These are phyloP conservation scores for Colletotrichum lupini DNA, from an alignment of 2,329 filamentous ascomycete species.

Conservation along the genomic window DNA sequence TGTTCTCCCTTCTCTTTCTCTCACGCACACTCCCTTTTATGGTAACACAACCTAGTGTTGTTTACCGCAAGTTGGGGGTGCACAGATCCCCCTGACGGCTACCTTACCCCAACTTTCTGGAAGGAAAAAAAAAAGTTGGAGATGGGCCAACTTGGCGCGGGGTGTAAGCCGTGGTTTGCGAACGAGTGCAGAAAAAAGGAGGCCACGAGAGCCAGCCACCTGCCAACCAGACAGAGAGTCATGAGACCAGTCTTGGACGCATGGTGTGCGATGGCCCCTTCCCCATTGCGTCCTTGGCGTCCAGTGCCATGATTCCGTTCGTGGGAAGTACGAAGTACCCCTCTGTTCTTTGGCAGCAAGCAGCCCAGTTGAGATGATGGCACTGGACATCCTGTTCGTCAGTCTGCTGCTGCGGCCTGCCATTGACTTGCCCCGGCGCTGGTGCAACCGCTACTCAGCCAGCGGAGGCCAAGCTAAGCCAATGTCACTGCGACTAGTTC, in stretches of 20 bases:
- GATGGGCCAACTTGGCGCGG: constrained; percentile 10
- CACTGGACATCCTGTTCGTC: not conserved
- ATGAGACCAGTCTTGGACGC: constrained; percentile 30
- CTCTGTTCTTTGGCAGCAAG: not conserved
- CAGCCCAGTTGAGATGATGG: not conserved
- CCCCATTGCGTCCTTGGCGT: constrained; percentile 10
- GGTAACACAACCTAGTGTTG: not conserved
- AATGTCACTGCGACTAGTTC: constrained; percentile 8
- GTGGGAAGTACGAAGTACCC: not conserved
- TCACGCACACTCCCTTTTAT: not conserved
- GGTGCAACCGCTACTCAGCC: constrained; percentile 15
- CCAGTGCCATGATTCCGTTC: not conserved
- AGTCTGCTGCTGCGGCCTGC: not conserved
- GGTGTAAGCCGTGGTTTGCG: constrained; percentile 9
- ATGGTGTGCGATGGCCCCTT: constrained; percentile 21
- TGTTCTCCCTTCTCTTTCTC: not conserved
- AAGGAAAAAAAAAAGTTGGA: not conserved
- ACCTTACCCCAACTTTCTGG: not conserved
- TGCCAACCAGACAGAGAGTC: constrained; percentile 25
- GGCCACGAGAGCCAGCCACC: constrained; percentile 33
- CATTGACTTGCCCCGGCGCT: not conserved
- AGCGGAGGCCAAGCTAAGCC: constrained; percentile 6
- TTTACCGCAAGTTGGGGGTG: not conserved
- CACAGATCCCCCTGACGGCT: not conserved
- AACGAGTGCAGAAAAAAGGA: not conserved